Conservation (phyloP, 371 early-diverging fungal genomes). For the Saksenaea oblongispora region DNA sequence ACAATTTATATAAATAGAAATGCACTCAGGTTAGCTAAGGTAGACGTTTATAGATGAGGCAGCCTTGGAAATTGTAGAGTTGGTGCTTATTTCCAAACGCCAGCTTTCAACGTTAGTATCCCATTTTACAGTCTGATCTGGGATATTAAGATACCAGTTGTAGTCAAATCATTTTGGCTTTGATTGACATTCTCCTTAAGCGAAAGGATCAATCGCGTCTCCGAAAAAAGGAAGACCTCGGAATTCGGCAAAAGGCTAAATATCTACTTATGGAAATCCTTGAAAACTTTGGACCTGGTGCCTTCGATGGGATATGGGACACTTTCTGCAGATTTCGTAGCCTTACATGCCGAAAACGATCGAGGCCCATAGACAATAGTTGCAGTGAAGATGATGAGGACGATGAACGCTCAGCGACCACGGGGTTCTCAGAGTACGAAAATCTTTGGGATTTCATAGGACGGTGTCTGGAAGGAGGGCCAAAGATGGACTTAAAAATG, state of each 20-base stretch:
- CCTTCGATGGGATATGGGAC: slow-evolving; percentile 11
- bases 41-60: slow-evolving; percentile 11
- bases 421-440: slow-evolving; percentile 16
- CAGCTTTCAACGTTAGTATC: slow-evolving; percentile 16
- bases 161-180: slow-evolving; percentile 4
- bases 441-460: slow-evolving; percentile 18
- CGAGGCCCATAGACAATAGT: neutral
- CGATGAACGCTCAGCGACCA: slow-evolving; percentile 11
- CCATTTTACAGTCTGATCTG: neutral
- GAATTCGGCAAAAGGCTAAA: slow-evolving; percentile 9
- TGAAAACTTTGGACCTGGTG: slow-evolving; percentile 13
- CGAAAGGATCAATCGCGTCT: neutral
- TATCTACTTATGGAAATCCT: slow-evolving; percentile 10
- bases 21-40: too few relatives aligned
- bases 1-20: neutral
- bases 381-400: slow-evolving; percentile 11
- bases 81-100: slow-evolving; percentile 6
- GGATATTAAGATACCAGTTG: neutral
- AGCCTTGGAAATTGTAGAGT: slow-evolving; percentile 18
- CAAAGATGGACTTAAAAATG: neutral
- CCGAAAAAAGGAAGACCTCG: slow-evolving; percentile 3
- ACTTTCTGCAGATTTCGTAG: slow-evolving; percentile 8
- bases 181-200: slow-evolving; percentile 19
- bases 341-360: neutral
- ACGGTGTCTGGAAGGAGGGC: neutral